Percentiles rank a stretch among this genome's conserved stretches.
Evolutionary conservation across 768 basidiomycete species (phyloP).

Genomic region (Cystobasidium onofrii): DNA sequence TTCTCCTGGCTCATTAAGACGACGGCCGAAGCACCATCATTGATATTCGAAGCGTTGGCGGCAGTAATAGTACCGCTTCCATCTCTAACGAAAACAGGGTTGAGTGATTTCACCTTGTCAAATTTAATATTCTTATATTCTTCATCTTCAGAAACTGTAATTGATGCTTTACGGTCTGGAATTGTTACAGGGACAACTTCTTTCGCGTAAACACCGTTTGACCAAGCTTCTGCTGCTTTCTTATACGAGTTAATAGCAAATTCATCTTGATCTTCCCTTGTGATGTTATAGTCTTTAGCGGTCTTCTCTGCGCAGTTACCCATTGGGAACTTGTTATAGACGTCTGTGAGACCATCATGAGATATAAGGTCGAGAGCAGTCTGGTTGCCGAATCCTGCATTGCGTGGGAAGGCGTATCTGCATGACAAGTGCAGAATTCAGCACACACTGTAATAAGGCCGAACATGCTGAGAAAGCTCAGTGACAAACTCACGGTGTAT

Average conservation of each 20-base stretch:
- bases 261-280: constrained; percentile 76
- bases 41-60: constrained; percentile 83
- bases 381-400: constrained; percentile 70
- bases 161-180: constrained; percentile 77
- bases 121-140: constrained; percentile 95
- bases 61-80: constrained; percentile 74
- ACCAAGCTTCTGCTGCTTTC: constrained; percentile 86
- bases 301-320: constrained; percentile 89
- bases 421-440: neutral
- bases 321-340: constrained; percentile 82
- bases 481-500: constrained; percentile 71
- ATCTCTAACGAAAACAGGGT: constrained; percentile 77
- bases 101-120: constrained; percentile 82
- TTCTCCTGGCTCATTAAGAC: constrained; percentile 90
- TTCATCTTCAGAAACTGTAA: constrained; percentile 79
- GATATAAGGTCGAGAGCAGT: constrained; percentile 78
- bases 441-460: neutral
- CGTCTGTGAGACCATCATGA: constrained; percentile 89
- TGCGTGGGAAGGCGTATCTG: constrained; percentile 49
- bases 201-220: constrained; percentile 67
- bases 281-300: constrained; percentile 71
- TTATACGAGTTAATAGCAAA: constrained; percentile 93
- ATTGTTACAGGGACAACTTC: constrained; percentile 86
- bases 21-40: constrained; percentile 87
- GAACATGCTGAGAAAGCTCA: constrained; percentile 19